These are phyloP conservation scores for Seiridium cupressi DNA, from an alignment of 2,329 filamentous ascomycete genomes.

Conservation along the genomic window DNA sequence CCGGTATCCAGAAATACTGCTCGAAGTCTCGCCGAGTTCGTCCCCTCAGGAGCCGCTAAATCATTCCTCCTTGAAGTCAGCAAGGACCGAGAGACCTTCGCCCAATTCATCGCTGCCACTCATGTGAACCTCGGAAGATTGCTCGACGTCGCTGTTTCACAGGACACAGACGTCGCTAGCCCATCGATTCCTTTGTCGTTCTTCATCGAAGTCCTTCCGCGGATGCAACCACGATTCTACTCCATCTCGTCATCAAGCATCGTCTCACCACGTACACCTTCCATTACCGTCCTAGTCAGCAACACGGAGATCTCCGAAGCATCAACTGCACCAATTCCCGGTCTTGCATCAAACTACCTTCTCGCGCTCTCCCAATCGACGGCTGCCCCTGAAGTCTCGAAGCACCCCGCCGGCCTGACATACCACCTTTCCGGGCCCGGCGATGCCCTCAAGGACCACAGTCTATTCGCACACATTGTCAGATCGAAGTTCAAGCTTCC, in stretches of 20 bases:
- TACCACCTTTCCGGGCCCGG: background rate
- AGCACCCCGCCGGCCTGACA: background rate
- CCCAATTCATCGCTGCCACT: conserved; percentile 23
- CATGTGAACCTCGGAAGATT: conserved; percentile 37
- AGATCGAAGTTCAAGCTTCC: conserved; percentile 45
- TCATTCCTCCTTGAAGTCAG: conserved; percentile 26
- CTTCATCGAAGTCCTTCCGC: conserved; percentile 54
- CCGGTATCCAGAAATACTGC: conserved; percentile 37
- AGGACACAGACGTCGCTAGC: conserved; percentile 24
- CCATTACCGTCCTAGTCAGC: conserved; percentile 37
- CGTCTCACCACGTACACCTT: conserved; percentile 38
- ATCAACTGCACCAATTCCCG: background rate
- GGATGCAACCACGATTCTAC: conserved; percentile 58
- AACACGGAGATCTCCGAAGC: conserved; percentile 18
- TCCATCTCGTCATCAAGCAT: conserved; percentile 54
- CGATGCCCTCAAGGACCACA: background rate
- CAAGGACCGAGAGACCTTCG: conserved; percentile 30
- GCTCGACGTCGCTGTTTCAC: conserved; percentile 23
- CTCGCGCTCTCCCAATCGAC: background rate
- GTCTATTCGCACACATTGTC: conserved; percentile 23
- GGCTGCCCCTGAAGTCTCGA: background rate
- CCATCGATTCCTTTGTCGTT: conserved; percentile 45
- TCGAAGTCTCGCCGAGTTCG: conserved; percentile 34
- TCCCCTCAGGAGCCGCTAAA: conserved; percentile 30
- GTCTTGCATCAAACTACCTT: conserved; percentile 5